Percentiles rank a stretch among this genome's conserved stretches.
Evolutionary conservation across 208 protist genomes (phyloP).

Genomic region (Crithidia sp.): DNA sequence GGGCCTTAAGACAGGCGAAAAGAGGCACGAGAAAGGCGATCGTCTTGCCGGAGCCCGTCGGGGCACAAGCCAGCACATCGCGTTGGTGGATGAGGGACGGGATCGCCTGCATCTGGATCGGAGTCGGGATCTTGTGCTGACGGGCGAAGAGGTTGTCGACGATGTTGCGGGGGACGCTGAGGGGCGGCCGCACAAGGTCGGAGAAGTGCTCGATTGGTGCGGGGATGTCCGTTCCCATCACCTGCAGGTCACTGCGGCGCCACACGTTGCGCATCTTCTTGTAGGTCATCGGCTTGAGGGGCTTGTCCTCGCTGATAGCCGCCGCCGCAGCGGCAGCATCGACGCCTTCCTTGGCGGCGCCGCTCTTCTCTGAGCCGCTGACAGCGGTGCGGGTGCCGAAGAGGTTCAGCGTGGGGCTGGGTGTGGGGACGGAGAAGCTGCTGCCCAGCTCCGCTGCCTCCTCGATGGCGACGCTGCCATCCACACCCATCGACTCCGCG

Average conservation of each 20-base stretch:
- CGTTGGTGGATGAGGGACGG: constrained; percentile 89
- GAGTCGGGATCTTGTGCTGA: constrained; percentile 92
- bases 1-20: constrained; percentile 86
- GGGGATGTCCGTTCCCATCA: constrained; percentile 78
- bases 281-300: constrained; percentile 73
- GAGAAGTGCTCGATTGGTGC: constrained; percentile 88
- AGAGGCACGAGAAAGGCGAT: constrained; percentile 94
- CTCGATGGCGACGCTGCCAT: constrained; percentile 10
- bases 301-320: constrained; percentile 31
- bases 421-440: constrained; percentile 47
- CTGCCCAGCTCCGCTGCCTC: constrained; percentile 18
- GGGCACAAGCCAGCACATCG: constrained; percentile 90
- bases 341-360: background rate
- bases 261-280: constrained; percentile 87
- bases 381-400: constrained; percentile 34
- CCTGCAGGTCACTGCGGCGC: constrained; percentile 79
- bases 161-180: constrained; percentile 72
- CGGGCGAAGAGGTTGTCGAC: constrained; percentile 85
- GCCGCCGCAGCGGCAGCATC: background rate
- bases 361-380: background rate
- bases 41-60: constrained; percentile 96
- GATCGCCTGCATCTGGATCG: constrained; percentile 98
- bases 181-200: constrained; percentile 78
- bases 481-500: constrained; percentile 18
- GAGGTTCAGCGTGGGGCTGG: constrained; percentile 58